Conservation (phyloP, 179 eudicot species). For the Spinacia oleracea region DNA sequence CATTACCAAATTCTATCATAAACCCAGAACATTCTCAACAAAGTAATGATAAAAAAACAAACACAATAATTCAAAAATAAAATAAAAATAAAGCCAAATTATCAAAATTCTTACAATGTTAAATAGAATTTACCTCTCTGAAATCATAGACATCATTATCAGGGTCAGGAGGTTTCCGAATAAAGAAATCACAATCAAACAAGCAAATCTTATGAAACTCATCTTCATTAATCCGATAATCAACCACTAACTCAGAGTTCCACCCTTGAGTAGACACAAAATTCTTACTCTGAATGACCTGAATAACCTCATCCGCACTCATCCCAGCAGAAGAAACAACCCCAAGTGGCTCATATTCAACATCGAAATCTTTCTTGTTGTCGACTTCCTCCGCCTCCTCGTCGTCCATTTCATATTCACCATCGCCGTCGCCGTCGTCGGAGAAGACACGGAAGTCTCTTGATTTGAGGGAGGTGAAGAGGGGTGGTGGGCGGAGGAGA, state of each 20-base stretch:
- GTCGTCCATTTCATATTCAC: conserved; percentile 78
- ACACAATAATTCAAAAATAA: background rate
- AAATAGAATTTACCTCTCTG: conserved; percentile 52
- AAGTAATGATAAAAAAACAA: background rate
- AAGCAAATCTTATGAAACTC: conserved; percentile 86
- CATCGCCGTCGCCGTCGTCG: conserved; percentile 70
- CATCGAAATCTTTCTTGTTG: conserved; percentile 80
- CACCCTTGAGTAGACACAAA: conserved; percentile 74
- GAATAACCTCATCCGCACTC: conserved; percentile 46
- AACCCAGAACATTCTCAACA: background rate
- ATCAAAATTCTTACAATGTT: background rate
- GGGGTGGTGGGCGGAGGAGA: conserved; percentile 23
- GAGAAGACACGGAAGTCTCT: conserved; percentile 50
- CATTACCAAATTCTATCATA: background rate
- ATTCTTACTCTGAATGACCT: conserved; percentile 53
- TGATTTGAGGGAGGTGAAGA: conserved; percentile 14
- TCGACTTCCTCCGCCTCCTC: conserved; percentile 82
- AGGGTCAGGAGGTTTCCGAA: conserved; percentile 88
- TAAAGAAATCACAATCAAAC: conserved; percentile 85
- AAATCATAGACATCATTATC: conserved; percentile 90
- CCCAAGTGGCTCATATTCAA: conserved; percentile 57
- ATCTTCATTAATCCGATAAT: conserved; percentile 85
- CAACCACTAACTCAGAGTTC: conserved; percentile 70
- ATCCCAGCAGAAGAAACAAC: background rate
- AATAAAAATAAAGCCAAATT: background rate